Base-by-base conservation (phyloP, 495 filamentous ascomycete species). In the Aspergillus affinis region DNA sequence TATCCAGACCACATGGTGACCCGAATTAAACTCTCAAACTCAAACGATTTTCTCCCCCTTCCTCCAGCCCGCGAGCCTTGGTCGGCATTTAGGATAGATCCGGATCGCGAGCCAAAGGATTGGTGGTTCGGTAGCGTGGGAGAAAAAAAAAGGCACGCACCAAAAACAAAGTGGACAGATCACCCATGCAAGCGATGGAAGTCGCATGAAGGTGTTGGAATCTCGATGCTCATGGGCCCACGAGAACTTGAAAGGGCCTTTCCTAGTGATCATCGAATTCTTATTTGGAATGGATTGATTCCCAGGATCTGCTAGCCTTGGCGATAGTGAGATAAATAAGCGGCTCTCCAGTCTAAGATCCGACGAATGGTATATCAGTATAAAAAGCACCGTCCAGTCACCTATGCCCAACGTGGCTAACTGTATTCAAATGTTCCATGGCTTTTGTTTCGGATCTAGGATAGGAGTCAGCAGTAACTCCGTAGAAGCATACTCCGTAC, bases 261-360 rank as follows among this genome's bases (percentile, higher is more conserved):
- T 30, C 48, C 32, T 32, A 61, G 50, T 49, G 54, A 57, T 57
- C 54, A 44, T 53, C 51, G 20, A 55, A 46, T 57, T 55, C 53
- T 26, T 57, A 60, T 60, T 54, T 55, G 55, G 32, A 48, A 55
- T 57, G 20, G 26, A 54, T 44, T 47, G 57, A 63, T 57, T 57
- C 57, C 32, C 46, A 49, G 30, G 61, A 61, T 67, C 57, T 67
- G 55, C 59, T 48, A 57, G 51, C 51, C 59, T 61, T 64, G 64
- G 58, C 64, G 27, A 58, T 57, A 46, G 46, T 55, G 29, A 64
- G 54, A 55, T 60, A 30, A 58, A 53, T 32, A 48, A 61, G 59
- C 62, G 59, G 53, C 63, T 65, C 60, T 51, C 57, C 57, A 53
- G 56, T 53, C 51, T 52, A 55, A 58, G 60, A 49, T 53, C 49